Evolutionary conservation across 2,329 filamentous ascomycete species (phyloP).

Genomic region (Emmonsia crescens): DNA sequence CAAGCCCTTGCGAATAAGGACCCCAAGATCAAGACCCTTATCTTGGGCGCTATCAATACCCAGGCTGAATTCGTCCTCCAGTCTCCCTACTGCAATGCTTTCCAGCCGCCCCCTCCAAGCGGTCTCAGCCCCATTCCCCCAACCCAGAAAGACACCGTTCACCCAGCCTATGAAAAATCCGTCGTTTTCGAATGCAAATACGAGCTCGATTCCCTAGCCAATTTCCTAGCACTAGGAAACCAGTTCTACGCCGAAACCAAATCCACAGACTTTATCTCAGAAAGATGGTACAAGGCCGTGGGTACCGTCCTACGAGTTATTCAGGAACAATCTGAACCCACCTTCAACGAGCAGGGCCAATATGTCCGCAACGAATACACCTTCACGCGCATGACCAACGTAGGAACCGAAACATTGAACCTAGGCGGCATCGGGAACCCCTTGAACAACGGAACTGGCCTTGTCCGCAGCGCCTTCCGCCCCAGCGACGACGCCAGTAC

Average conservation of each 20-base stretch:
- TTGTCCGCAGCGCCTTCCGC: conserved; percentile 84
- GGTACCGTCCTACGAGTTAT: conserved; percentile 64
- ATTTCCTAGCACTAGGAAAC: conserved; percentile 77
- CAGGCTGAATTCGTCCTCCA: conserved; percentile 91
- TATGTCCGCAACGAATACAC: conserved; percentile 70
- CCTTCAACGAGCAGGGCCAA: conserved; percentile 60
- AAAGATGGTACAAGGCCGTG: conserved; percentile 68
- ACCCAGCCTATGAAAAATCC: conserved; percentile 72
- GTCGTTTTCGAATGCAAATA: conserved; percentile 98
- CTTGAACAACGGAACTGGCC: conserved; percentile 67
- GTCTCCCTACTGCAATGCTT: conserved; percentile 95
- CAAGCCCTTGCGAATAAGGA: conserved; percentile 76
- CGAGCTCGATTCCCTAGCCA: conserved; percentile 87
- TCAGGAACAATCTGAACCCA: conserved; percentile 66
- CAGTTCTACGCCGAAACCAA: conserved; percentile 73
- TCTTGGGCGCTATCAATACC: conserved; percentile 89
- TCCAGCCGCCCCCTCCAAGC: conserved; percentile 84
- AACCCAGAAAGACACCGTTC: conserved; percentile 72
- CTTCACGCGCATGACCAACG: conserved; percentile 69
- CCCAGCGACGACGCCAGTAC: conserved; percentile 94
- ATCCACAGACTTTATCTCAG: conserved; percentile 66
- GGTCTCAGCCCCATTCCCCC: conserved; percentile 61
- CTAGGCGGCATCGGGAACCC: conserved; percentile 83
- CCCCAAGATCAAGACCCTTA: conserved; percentile 62
- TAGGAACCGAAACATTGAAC: conserved; percentile 81